Percentiles rank a stretch among this genome's conserved stretches.
Evolutionary conservation across 2,329 filamentous ascomycete species (phyloP).

Genomic region (Pseudomassariella vexata): DNA sequence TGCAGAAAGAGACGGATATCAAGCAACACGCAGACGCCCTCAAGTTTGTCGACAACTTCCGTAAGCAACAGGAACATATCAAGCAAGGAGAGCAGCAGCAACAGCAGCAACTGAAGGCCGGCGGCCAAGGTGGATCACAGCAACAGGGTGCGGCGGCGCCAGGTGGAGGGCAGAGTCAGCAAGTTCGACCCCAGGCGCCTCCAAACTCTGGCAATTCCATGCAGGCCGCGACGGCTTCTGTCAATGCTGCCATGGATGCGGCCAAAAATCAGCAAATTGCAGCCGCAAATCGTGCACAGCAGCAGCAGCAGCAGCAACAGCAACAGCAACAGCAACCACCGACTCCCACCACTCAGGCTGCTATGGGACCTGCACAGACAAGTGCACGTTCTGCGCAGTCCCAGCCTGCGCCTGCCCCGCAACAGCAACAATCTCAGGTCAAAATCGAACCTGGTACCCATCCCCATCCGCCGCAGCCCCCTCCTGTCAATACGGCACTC

Average conservation of each 20-base stretch:
- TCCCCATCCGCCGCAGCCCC: constrained; percentile 26
- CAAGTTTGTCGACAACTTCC: constrained; percentile 16
- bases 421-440: constrained; percentile 22
- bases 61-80: constrained; percentile 5
- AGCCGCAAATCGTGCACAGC: constrained; percentile 14
- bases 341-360: constrained; percentile 13
- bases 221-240: constrained; percentile 24
- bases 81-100: neutral
- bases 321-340: constrained; percentile 14
- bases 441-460: constrained; percentile 28
- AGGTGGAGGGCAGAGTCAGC: constrained; percentile 11
- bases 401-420: constrained; percentile 16
- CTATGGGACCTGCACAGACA: constrained; percentile 14
- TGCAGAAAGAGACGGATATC: constrained; percentile 12
- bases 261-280: constrained; percentile 24
- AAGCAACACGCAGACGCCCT: constrained; percentile 17
- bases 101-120: too few species aligned
- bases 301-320: constrained; percentile 10
- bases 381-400: constrained; percentile 20
- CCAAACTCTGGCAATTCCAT: constrained; percentile 17
- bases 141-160: constrained; percentile 7
- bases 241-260: constrained; percentile 26
- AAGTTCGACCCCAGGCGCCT: constrained; percentile 16
- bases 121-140: too few species aligned
- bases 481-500: constrained; percentile 43